Conservation (phyloP, 2,329 filamentous ascomycete genomes). For the Penicillium sp. region DNA sequence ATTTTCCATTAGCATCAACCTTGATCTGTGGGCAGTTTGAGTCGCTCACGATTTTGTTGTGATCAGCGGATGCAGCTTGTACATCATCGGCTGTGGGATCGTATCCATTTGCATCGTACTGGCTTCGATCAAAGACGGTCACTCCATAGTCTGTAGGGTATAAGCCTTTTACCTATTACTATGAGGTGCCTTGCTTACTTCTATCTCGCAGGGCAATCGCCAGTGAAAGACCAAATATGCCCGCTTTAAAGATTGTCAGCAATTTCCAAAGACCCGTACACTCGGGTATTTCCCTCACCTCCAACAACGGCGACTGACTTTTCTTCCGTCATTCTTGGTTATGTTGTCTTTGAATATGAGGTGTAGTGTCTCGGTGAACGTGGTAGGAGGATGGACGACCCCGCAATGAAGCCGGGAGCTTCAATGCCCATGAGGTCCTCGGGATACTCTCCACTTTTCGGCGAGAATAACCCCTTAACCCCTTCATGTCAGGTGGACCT, state of each 20-base stretch:
- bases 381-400: not conserved
- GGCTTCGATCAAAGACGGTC: slow-evolving; percentile 13
- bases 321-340: slow-evolving; percentile 2
- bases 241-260: slow-evolving; percentile 5
- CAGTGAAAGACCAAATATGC: slow-evolving; percentile 16
- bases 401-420: not conserved
- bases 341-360: not conserved
- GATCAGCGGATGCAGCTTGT: slow-evolving; percentile 16
- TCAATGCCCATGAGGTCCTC: not conserved
- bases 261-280: not conserved
- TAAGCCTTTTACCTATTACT: not conserved
- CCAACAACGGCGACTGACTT: slow-evolving; percentile 15
- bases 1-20: not conserved
- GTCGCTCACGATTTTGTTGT: slow-evolving; percentile 16
- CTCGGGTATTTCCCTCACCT: not conserved
- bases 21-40: no score
- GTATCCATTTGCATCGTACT: slow-evolving; percentile 13
- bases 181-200: not conserved
- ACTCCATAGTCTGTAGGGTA: slow-evolving; percentile 5
- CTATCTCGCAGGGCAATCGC: slow-evolving; percentile 13
- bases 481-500: not conserved
- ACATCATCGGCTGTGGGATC: slow-evolving; percentile 10
- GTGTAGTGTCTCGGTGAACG: not conserved
- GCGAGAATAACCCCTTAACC: not conserved
- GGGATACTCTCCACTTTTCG: not conserved